Evolutionary conservation across 164 flowering plant genomes (phyloP).

Genomic region (Berberis vulgaris): DNA sequence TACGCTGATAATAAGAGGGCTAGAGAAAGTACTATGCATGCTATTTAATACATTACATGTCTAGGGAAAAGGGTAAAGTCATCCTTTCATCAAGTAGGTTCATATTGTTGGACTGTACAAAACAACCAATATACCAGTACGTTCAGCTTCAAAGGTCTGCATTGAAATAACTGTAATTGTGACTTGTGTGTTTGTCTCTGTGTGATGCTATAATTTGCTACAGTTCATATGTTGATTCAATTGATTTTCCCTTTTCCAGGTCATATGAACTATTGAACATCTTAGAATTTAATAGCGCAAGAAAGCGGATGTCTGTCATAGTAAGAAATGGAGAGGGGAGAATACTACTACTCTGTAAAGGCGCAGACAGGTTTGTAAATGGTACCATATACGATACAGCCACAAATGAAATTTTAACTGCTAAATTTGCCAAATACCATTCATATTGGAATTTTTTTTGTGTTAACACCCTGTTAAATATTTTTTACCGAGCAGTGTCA

Average conservation of each 20-base stretch:
- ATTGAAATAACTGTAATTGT: neutral
- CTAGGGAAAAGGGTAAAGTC: no score
- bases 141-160: no score
- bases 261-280: conserved; percentile 58
- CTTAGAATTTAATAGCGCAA: conserved; percentile 81
- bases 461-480: neutral
- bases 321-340: conserved; percentile 70
- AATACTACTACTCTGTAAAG: conserved; percentile 72
- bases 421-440: neutral
- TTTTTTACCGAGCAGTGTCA: conserved; percentile 52
- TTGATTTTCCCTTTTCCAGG: conserved; percentile 38
- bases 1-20: no score
- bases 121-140: no score
- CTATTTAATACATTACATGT: no score
- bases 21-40: no score
- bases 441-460: neutral
- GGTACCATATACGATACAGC: conserved; percentile 1
- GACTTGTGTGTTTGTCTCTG: neutral
- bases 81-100: no score
- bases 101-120: no score
- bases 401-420: neutral
- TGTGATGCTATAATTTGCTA: neutral
- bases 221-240: neutral
- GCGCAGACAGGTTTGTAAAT: conserved; percentile 88
- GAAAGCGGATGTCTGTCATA: conserved; percentile 93